Evolutionary conservation across 2,329 filamentous ascomycete species (phyloP).

Genomic region (Tolypocladium endophyticum): DNA sequence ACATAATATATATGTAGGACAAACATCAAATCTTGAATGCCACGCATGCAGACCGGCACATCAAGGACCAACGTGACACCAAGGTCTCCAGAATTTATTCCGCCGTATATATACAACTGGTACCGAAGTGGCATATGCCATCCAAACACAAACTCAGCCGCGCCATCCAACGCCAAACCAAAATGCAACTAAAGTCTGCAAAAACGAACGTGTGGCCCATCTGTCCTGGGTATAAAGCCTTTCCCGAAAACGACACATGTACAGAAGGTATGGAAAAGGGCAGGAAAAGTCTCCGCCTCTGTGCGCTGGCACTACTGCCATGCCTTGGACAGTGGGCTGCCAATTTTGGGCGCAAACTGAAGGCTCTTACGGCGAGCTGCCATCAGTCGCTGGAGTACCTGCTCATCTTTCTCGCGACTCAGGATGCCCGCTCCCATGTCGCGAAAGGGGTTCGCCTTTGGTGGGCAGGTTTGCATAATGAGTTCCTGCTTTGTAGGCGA

Average conservation of each 20-base stretch:
- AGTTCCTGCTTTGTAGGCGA: conserved; percentile 25
- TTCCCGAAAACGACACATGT: not conserved
- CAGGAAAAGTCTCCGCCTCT: not conserved
- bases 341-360: conserved; percentile 66
- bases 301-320: conserved; percentile 25
- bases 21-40: not conserved
- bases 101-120: not conserved
- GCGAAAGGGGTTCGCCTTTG: conserved; percentile 29
- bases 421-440: conserved; percentile 35
- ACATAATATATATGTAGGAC: not conserved
- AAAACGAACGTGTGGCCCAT: not conserved
- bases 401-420: conserved; percentile 41
- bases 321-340: conserved; percentile 56
- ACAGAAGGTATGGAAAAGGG: not conserved
- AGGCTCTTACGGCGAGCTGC: conserved; percentile 66
- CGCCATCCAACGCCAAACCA: not conserved
- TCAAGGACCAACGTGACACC: not conserved
- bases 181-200: not conserved
- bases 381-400: conserved; percentile 53
- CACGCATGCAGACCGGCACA: not conserved
- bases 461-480: conserved; percentile 43
- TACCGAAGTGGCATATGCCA: not conserved
- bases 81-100: not conserved
- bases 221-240: not conserved
- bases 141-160: not conserved